Conservation (phyloP, 352 stramenopile species). For the Blastocystis sp. region DNA sequence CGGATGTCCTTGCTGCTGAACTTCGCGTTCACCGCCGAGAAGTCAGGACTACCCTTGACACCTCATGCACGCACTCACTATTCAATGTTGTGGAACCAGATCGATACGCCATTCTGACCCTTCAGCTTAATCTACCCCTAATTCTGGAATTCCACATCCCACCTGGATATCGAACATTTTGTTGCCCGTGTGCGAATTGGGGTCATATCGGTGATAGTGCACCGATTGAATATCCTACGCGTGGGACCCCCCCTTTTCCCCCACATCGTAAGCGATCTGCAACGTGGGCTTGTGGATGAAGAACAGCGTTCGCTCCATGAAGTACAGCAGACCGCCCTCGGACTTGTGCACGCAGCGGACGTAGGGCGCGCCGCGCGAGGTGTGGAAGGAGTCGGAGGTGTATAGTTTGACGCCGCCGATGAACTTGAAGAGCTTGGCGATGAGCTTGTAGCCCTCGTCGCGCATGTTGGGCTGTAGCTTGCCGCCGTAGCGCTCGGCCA, state of each 20-base stretch:
- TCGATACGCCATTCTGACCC: conserved; percentile 12
- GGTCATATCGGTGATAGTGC: conserved; percentile 93
- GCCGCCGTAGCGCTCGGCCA: conserved; percentile 91
- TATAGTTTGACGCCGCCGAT: conserved; percentile 76
- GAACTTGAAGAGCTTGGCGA: conserved; percentile 96
- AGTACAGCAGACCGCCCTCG: conserved; percentile 87
- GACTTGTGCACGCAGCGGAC: conserved; percentile 82
- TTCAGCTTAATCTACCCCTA: conserved; percentile 42
- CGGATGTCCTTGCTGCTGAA: conserved; percentile 73
- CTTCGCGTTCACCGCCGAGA: conserved; percentile 74
- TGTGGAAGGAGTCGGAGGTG: conserved; percentile 73
- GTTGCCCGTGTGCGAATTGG: conserved; percentile 75
- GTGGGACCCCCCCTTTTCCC: background rate
- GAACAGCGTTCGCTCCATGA: conserved; percentile 87
- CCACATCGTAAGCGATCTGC: conserved; percentile 90
- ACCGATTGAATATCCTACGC: conserved; percentile 90
- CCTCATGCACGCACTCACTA: background rate
- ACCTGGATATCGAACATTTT: conserved; percentile 65
- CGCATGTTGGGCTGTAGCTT: conserved; percentile 92
- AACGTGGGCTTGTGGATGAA: conserved; percentile 99
- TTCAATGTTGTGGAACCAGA: conserved; percentile 68
- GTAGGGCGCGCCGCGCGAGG: conserved; percentile 77
- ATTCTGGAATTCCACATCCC: conserved; percentile 74
- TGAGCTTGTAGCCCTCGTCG: conserved; percentile 90
- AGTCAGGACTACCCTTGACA: conserved; percentile 63